Percentiles rank a stretch among this genome's conserved stretches.
Conservation (phyloP, 2,329 filamentous ascomycete genomes). For the Chaetomium globosum region DNA sequence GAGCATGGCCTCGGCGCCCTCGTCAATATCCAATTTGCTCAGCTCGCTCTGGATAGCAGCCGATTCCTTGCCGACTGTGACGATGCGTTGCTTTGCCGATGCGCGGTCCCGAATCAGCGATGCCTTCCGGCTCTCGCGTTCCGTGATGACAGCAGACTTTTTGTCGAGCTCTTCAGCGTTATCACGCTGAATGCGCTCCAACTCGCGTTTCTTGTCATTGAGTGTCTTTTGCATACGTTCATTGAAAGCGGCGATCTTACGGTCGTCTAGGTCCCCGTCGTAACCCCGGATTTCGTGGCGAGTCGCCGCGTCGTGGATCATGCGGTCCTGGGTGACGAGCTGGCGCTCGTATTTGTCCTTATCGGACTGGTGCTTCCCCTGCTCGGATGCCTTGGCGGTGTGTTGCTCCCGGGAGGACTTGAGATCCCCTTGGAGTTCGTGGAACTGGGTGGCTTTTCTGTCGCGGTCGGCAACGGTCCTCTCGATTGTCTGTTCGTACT, state of each 20-base stretch:
- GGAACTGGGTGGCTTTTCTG: conserved; percentile 64
- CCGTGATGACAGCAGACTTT: conserved; percentile 71
- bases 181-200: conserved; percentile 74
- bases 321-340: conserved; percentile 66
- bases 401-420: conserved; percentile 50
- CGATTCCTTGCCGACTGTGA: conserved; percentile 71
- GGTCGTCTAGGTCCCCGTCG: conserved; percentile 75
- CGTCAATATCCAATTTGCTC: conserved; percentile 77
- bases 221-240: conserved; percentile 73
- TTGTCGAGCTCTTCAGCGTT: conserved; percentile 73
- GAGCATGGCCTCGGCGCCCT: conserved; percentile 77
- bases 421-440: conserved; percentile 60
- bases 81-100: conserved; percentile 71
- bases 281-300: conserved; percentile 81
- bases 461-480: conserved; percentile 67
- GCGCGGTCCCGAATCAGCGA: conserved; percentile 74
- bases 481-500: conserved; percentile 75
- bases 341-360: conserved; percentile 86
- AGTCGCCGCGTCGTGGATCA: conserved; percentile 77
- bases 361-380: conserved; percentile 80
- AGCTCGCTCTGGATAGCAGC: conserved; percentile 67
- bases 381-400: conserved; percentile 61
- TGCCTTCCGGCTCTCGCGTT: conserved; percentile 73
- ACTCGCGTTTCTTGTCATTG: conserved; percentile 74
- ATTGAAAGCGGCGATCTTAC: conserved; percentile 74